Percentiles rank a stretch among this genome's conserved stretches.
Conservation (phyloP, 805 yeast species). For the Yarrowia alimentaria region DNA sequence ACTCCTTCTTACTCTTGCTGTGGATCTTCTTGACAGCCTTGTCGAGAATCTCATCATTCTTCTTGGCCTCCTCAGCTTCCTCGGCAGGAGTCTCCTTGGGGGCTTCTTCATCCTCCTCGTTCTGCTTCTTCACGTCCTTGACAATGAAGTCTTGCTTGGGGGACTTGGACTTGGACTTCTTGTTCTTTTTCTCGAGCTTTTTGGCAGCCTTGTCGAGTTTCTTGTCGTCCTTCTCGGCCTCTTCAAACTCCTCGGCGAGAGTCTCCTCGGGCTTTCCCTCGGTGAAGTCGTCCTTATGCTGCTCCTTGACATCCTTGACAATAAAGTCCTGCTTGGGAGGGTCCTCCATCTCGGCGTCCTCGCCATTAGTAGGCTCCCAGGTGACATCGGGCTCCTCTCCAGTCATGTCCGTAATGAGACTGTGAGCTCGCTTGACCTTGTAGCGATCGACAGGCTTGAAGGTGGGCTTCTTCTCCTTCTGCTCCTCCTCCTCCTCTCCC, state of each 20-base stretch:
- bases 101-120: constrained; percentile 11
- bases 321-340: constrained; percentile 8
- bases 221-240: neutral
- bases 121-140: constrained; percentile 24
- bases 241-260: constrained; percentile 11
- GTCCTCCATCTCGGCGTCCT: constrained; percentile 8
- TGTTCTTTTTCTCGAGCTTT: constrained; percentile 26
- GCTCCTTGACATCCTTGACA: constrained; percentile 6
- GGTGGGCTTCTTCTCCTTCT: constrained; percentile 29
- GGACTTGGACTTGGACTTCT: constrained; percentile 30
- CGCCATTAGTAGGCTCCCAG: constrained; percentile 5
- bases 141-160: constrained; percentile 27
- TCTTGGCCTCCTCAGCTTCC: constrained; percentile 1
- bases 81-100: constrained; percentile 13
- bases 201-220: constrained; percentile 9
- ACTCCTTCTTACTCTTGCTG: constrained; percentile 24
- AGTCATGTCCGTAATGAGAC: constrained; percentile 28
- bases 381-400: constrained; percentile 31
- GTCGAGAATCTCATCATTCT: neutral
- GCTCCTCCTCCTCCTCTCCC: constrained; percentile 31
- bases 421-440: constrained; percentile 33
- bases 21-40: constrained; percentile 1
- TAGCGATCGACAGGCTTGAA: constrained; percentile 5
- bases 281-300: neutral
- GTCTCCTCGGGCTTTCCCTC: neutral